Conservation (phyloP, 139 green algal species). For the Ostreobium quekettii region DNA sequence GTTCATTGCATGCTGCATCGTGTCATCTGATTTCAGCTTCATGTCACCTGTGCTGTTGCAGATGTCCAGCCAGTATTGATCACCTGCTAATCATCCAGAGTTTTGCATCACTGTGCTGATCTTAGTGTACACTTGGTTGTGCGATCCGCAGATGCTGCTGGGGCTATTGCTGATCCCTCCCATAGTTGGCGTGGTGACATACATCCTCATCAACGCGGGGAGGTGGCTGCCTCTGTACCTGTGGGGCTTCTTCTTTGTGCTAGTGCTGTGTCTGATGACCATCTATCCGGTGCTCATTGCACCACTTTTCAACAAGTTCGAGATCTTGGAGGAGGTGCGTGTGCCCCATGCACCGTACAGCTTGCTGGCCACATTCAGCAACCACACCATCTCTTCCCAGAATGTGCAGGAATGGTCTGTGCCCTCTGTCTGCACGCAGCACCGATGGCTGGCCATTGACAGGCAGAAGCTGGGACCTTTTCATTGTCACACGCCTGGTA, state of each 20-base stretch:
- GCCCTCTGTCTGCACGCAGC: too few species aligned
- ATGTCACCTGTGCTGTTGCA: too few species aligned
- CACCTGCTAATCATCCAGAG: neutral
- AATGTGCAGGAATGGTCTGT: too few species aligned
- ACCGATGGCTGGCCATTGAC: too few species aligned
- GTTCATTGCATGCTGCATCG: too few species aligned
- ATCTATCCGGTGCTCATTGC: slow-evolving; percentile 55
- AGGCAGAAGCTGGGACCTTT: too few species aligned
- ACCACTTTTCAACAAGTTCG: slow-evolving; percentile 81
- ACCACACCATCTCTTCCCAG: too few species aligned
- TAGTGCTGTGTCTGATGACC: slow-evolving; percentile 67
- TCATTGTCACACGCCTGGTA: too few species aligned
- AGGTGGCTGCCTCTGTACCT: slow-evolving; percentile 64
- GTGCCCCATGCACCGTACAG: neutral
- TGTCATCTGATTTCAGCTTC: too few species aligned
- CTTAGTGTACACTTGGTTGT: neutral
- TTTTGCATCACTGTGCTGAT: neutral
- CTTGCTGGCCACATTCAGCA: too few species aligned
- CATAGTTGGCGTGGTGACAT: slow-evolving; percentile 53
- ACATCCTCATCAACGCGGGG: slow-evolving; percentile 48
- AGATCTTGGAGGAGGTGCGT: slow-evolving; percentile 40
- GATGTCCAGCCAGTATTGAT: neutral
- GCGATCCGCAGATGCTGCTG: slow-evolving; percentile 36
- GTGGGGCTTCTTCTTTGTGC: slow-evolving; percentile 69
- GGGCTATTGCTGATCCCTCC: slow-evolving; percentile 56